Conservation (phyloP, 768 basidiomycete genomes). For the Kwoniella mangroviensis region DNA sequence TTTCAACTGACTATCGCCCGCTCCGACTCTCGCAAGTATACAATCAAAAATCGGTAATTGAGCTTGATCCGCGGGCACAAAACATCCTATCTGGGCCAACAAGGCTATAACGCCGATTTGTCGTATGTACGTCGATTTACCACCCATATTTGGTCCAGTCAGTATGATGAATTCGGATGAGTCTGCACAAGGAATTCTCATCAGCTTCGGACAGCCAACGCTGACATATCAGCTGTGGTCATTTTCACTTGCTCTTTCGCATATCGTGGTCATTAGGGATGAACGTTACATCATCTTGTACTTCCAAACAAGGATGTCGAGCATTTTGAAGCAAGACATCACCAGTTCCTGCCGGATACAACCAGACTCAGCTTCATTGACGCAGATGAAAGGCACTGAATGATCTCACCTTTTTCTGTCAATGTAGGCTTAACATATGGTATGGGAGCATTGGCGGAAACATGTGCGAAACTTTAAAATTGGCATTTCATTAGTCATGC, state of each 20-base stretch:
- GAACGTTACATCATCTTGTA: constrained; percentile 92
- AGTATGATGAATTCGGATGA: constrained; percentile 94
- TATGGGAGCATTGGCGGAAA: constrained; percentile 82
- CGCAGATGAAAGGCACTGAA: too few relatives aligned
- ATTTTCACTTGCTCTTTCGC: constrained; percentile 74
- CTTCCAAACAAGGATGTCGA: constrained; percentile 93
- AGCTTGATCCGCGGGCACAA: constrained; percentile 89
- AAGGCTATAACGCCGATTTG: constrained; percentile 92
- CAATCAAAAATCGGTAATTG: constrained; percentile 92
- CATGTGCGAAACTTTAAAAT: constrained; percentile 78
- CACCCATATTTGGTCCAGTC: constrained; percentile 99
- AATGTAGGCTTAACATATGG: constrained; percentile 86
- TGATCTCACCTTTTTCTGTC: constrained; percentile 73
- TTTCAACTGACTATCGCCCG: constrained; percentile 95
- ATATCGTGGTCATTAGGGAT: constrained; percentile 96
- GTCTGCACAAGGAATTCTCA: too few relatives aligned
- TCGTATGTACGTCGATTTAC: constrained; percentile 95
- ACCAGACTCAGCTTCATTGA: too few relatives aligned
- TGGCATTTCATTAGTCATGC: neutral
- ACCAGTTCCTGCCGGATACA: too few relatives aligned
- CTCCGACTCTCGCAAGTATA: constrained; percentile 91
- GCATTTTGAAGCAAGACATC: constrained; percentile 81
- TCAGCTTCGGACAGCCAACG: too few relatives aligned
- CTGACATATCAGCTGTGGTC: too few relatives aligned
- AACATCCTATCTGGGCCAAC: constrained; percentile 94